Percentiles rank a stretch among this genome's conserved stretches.
These are phyloP conservation scores for Talaromyces proteolyticus DNA, from an alignment of 495 filamentous ascomycete genomes.

Conservation along the genomic window DNA sequence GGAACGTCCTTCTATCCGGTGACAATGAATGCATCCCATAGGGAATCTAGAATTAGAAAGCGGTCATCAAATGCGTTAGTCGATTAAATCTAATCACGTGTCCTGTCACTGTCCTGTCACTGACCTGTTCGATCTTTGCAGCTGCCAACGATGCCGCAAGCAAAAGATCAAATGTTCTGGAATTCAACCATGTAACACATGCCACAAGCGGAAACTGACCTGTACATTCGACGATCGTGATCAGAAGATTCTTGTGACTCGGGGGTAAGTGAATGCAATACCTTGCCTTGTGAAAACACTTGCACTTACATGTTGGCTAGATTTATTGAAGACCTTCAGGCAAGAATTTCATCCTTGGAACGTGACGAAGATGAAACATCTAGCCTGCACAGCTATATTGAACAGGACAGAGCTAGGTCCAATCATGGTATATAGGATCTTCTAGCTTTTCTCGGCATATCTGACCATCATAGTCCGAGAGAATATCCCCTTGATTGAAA, in stretches of 20 bases:
- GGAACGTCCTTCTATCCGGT: not conserved
- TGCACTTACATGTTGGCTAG: slow-evolving; percentile 11
- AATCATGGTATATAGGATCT: slow-evolving; percentile 9
- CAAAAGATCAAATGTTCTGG: slow-evolving; percentile 43
- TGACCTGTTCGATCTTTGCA: slow-evolving; percentile 6
- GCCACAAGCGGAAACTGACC: slow-evolving; percentile 34
- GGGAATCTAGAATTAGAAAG: slow-evolving; percentile 22
- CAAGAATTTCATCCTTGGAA: slow-evolving; percentile 22
- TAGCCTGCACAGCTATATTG: slow-evolving; percentile 7
- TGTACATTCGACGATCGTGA: slow-evolving; percentile 34
- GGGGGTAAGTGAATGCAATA: slow-evolving; percentile 20
- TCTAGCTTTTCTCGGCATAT: slow-evolving; percentile 4
- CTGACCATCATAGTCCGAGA: slow-evolving; percentile 6
- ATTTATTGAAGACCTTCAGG: slow-evolving; percentile 31
- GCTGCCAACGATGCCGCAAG: slow-evolving; percentile 36
- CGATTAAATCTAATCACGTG: not conserved
- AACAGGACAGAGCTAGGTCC: slow-evolving; percentile 3
- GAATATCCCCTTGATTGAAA: slow-evolving; percentile 14
- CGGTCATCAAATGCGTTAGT: slow-evolving; percentile 34
- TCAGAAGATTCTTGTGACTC: slow-evolving; percentile 37
- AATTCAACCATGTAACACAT: slow-evolving; percentile 33
- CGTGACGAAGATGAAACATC: slow-evolving; percentile 12
- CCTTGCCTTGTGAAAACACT: not conserved
- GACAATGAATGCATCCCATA: slow-evolving; percentile 1
- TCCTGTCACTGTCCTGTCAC: not conserved